Percentiles rank a stretch among this genome's conserved stretches.
Evolutionary conservation across 495 filamentous ascomycete species (phyloP).

Genomic region (Paragyromitra xinjiangensis): DNA sequence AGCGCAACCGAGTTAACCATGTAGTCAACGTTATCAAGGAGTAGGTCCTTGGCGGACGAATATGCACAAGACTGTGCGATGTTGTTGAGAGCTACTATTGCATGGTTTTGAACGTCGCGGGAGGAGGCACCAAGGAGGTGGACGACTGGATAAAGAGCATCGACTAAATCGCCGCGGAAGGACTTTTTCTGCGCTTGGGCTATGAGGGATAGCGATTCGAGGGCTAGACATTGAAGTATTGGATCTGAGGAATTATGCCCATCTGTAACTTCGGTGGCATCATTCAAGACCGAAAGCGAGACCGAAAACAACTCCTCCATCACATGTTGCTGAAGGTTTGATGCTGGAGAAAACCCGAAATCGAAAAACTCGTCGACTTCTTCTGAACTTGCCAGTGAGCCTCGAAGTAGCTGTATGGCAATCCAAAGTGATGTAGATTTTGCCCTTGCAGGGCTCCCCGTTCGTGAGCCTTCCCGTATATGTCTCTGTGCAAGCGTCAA

Average conservation of each 20-base stretch:
- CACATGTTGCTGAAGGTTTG: constrained; percentile 65
- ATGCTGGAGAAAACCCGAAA: constrained; percentile 61
- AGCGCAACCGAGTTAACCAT: constrained; percentile 91
- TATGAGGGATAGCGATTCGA: constrained; percentile 78
- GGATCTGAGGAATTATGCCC: constrained; percentile 25
- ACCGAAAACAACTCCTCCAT: constrained; percentile 83
- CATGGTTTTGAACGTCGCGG: constrained; percentile 75
- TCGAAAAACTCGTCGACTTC: constrained; percentile 74
- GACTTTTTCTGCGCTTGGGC: constrained; percentile 70
- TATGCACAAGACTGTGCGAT: constrained; percentile 81
- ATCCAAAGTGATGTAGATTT: constrained; percentile 78
- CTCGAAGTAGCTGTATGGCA: constrained; percentile 73
- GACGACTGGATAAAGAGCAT: constrained; percentile 87
- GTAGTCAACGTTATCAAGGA: constrained; percentile 95
- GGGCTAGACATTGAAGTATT: constrained; percentile 68
- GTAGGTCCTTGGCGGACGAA: constrained; percentile 73
- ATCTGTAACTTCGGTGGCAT: constrained; percentile 62
- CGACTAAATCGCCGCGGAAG: constrained; percentile 87
- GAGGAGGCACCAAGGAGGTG: constrained; percentile 82
- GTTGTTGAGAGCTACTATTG: constrained; percentile 82
- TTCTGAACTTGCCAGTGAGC: constrained; percentile 62
- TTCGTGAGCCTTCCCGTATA: constrained; percentile 49
- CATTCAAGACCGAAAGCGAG: constrained; percentile 71
- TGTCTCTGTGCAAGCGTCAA: constrained; percentile 52
- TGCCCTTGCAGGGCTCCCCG: constrained; percentile 24